Conservation (phyloP, 257 asterid genomes). For the Rehmannia glutinosa region DNA sequence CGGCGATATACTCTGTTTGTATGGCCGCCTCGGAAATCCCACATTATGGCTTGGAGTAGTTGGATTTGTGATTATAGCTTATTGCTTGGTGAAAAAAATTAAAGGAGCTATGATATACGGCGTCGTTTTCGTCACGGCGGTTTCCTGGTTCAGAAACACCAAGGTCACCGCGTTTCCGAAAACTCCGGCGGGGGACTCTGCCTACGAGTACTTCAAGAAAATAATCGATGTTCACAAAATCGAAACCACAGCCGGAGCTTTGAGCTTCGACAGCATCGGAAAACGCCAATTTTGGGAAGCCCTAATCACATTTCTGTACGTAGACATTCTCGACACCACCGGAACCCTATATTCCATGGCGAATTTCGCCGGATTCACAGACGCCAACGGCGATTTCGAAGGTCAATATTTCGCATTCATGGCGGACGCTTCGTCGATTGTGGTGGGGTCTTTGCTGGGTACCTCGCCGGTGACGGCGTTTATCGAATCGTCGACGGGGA, state of each 20-base stretch:
- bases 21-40: constrained; percentile 60
- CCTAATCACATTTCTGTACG: constrained; percentile 56
- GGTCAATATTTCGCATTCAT: constrained; percentile 74
- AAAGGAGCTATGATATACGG: constrained; percentile 82
- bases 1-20: constrained; percentile 53
- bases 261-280: constrained; percentile 54
- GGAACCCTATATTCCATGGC: constrained; percentile 81
- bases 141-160: constrained; percentile 67
- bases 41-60: constrained; percentile 68
- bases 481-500: constrained; percentile 75
- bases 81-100: constrained; percentile 58
- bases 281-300: constrained; percentile 68
- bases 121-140: constrained; percentile 62
- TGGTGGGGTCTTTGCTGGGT: constrained; percentile 63
- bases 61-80: constrained; percentile 63
- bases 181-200: constrained; percentile 43
- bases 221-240: constrained; percentile 57
- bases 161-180: constrained; percentile 54
- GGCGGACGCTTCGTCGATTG: constrained; percentile 67
- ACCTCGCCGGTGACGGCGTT: constrained; percentile 74
- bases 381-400: constrained; percentile 53
- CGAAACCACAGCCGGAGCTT: constrained; percentile 57
- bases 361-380: constrained; percentile 65
- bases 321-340: constrained; percentile 63
- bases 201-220: constrained; percentile 49